phyloP scores from a whole-genome alignment of 495 filamentous ascomycete genomes.

The Chlorociboria aeruginascens region DNA sequence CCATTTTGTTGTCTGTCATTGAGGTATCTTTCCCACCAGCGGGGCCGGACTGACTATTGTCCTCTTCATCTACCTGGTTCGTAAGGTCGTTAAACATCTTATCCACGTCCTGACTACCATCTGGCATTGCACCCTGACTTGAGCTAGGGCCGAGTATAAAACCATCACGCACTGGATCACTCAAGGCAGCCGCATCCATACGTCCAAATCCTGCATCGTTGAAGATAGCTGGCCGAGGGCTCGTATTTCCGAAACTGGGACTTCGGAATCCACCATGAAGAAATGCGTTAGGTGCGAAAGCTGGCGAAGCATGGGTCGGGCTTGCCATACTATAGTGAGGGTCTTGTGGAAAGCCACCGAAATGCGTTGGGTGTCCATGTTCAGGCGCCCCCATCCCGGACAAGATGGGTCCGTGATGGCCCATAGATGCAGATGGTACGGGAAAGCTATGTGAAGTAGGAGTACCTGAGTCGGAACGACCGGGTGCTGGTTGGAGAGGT shows the following conservation, averaged over 20 bases:
- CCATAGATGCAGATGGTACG: slow-evolving; percentile 4
- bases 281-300: slow-evolving; percentile 18
- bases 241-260: slow-evolving; percentile 8
- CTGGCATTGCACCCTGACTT: slow-evolving; percentile 15
- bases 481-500: slow-evolving; percentile 19
- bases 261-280: slow-evolving; percentile 12
- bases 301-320: slow-evolving; percentile 9
- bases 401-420: slow-evolving; percentile 11
- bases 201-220: slow-evolving; percentile 15
- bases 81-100: slow-evolving; percentile 42
- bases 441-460: slow-evolving; percentile 19
- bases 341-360: slow-evolving; percentile 11
- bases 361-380: slow-evolving; percentile 15
- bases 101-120: slow-evolving; percentile 30
- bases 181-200: slow-evolving; percentile 17
- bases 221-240: slow-evolving; percentile 13
- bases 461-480: slow-evolving; percentile 20
- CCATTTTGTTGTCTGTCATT: too few species aligned
- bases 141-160: slow-evolving; percentile 5
- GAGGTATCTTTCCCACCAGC: too few species aligned
- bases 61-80: slow-evolving; percentile 35
- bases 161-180: slow-evolving; percentile 16
- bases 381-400: slow-evolving; percentile 11
- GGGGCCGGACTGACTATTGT: not conserved
- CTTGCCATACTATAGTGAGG: slow-evolving; percentile 7